Conservation (phyloP, 2,329 filamentous ascomycete genomes). For the Neoarthrinium moseri region DNA sequence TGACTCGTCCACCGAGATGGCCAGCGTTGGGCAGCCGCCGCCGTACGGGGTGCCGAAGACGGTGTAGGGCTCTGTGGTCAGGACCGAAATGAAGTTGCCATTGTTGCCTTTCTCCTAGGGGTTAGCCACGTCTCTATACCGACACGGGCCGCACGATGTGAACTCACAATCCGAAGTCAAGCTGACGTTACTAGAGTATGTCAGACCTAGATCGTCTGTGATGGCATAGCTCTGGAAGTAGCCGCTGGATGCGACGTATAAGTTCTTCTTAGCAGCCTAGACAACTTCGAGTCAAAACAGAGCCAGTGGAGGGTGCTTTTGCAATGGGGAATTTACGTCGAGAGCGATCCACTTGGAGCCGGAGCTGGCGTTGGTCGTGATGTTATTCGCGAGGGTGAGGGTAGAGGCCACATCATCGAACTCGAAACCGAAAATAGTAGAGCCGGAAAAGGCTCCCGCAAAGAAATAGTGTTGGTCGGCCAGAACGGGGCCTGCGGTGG, state of each 20-base stretch:
- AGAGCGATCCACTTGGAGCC: conserved; percentile 20
- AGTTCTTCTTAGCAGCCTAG: conserved; percentile 11
- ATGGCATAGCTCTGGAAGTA: conserved; percentile 18
- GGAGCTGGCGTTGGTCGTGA: conserved; percentile 13
- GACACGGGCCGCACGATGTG: neutral
- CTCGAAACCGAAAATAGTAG: conserved; percentile 19
- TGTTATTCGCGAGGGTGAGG: conserved; percentile 20
- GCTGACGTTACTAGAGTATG: conserved; percentile 15
- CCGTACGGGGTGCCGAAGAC: conserved; percentile 21
- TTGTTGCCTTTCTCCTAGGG: too few species aligned
- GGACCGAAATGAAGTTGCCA: conserved; percentile 15
- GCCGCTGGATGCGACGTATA: conserved; percentile 17
- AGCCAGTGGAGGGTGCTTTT: neutral
- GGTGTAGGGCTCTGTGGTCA: conserved; percentile 15
- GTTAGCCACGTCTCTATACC: too few species aligned
- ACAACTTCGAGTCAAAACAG: too few species aligned
- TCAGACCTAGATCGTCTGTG: conserved; percentile 12
- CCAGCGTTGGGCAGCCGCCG: conserved; percentile 16
- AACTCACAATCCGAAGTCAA: conserved; percentile 12
- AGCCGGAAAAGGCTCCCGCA: conserved; percentile 13
- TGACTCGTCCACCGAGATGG: conserved; percentile 19
- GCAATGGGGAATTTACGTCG: conserved; percentile 15
- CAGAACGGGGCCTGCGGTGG: neutral
- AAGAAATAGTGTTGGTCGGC: conserved; percentile 15
- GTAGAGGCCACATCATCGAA: conserved; percentile 26